Base-by-base conservation (phyloP, 495 filamentous ascomycete species). In the Penicillium argentinense region DNA sequence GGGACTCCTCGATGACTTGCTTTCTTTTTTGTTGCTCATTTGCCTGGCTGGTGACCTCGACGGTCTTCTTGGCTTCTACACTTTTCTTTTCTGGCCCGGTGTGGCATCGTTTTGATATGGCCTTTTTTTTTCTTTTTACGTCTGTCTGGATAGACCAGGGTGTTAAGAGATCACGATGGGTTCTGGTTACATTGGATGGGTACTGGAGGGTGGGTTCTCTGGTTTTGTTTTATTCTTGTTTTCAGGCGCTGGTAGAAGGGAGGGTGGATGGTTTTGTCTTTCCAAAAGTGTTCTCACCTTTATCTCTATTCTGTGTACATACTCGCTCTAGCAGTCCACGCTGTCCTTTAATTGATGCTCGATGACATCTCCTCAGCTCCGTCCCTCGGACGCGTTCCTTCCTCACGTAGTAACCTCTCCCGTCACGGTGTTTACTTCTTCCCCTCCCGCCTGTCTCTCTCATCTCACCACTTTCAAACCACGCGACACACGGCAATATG, bases 1-100 rank as follows among this genome's bases (percentile, higher is more conserved):
- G 69, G 62, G 21, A 71, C 66, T 14, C 66, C 69, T 36, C 66
- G 54, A 46, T 73, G 49, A 69, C 24, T 25, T 11, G 42, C 14
- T 29, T 34, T 39, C 28, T 30, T 39, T 54, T 21, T 47, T 18
- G 43, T 48, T 47, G 44, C 52, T 55, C 51, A 39, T 47, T 53
- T 48, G 26, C 18, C 22, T 33, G 33, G 27, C 19, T 18, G 34
- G 48, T 19, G 44, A 41, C 56, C 48, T 59, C 38, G 51, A 57
- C 29, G 43, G 56, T 60, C 28, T 11, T 9, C 30, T 49, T 23
- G 13, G 39, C 41, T 39, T 52, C 28, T 49, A 39, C 32, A 42
- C 48, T 42, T 33, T 44, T 45, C 39, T 48, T 51, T 50, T 50
- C 40, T 30, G 48, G 48, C 56, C 30, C 50, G 51, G 17, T 36